These are phyloP conservation scores for Hypoxylon subgilvum DNA, from an alignment of 495 filamentous ascomycete species.

Conservation along the genomic window DNA sequence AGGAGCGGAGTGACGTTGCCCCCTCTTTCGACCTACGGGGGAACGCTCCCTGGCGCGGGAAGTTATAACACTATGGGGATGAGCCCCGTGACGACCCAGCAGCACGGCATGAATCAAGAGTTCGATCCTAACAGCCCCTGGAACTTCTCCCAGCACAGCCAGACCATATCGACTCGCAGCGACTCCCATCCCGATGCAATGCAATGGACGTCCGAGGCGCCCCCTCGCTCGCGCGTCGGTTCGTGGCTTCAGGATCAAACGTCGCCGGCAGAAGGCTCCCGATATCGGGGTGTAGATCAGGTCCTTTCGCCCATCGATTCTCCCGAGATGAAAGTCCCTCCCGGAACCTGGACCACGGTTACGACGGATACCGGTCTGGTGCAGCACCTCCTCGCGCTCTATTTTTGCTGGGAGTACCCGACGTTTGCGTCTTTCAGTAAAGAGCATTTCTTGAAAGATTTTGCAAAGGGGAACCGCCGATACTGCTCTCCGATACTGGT, in stretches of 20 bases:
- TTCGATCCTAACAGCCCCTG: slow-evolving; percentile 49
- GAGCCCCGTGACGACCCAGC: slow-evolving; percentile 27
- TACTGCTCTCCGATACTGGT: slow-evolving; percentile 78
- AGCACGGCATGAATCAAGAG: slow-evolving; percentile 41
- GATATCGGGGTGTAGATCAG: slow-evolving; percentile 45
- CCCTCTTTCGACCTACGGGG: slow-evolving; percentile 33
- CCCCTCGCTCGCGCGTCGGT: slow-evolving; percentile 48
- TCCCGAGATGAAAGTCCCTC: slow-evolving; percentile 46
- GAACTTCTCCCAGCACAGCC: slow-evolving; percentile 51
- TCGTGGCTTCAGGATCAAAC: slow-evolving; percentile 47
- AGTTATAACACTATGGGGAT: slow-evolving; percentile 27
- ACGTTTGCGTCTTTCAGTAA: slow-evolving; percentile 74
- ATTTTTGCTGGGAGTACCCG: slow-evolving; percentile 84
- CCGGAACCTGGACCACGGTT: slow-evolving; percentile 64
- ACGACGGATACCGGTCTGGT: slow-evolving; percentile 64
- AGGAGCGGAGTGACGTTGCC: slow-evolving; percentile 29
- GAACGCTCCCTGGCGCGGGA: slow-evolving; percentile 24
- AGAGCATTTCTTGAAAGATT: slow-evolving; percentile 73
- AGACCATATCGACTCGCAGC: slow-evolving; percentile 46
- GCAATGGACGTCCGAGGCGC: slow-evolving; percentile 47
- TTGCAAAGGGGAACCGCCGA: slow-evolving; percentile 57
- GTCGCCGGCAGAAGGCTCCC: slow-evolving; percentile 20
- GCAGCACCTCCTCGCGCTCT: slow-evolving; percentile 69
- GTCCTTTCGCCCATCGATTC: slow-evolving; percentile 43
- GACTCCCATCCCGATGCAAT: slow-evolving; percentile 48